Base-by-base conservation (phyloP, 805 yeast species). In the Saccharomyces kudriavzevii region DNA sequence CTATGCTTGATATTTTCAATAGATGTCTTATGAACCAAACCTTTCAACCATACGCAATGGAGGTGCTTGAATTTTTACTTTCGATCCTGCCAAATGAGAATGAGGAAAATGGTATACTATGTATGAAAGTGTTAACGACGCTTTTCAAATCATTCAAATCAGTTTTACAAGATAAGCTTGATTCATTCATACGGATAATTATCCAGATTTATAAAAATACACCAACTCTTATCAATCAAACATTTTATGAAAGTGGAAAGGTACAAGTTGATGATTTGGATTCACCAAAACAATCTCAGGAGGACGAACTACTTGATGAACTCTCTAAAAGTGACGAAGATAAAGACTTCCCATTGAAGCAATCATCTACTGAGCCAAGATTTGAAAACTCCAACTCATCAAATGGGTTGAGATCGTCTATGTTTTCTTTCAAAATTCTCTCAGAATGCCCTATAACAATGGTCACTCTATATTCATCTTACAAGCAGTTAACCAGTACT, bases 381-480 rank as follows among this genome's bases (percentile, higher is more conserved):
- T 45, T 9, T 28, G 40, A 48, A 20, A 22, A 49, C 28, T 20
- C 48, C 4, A 35, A 45, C 2, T 29, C 55, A 9, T 65, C 79
- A 6, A 83, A 82, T 54, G 73, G 78, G 2, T 74, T 90, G 52
- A 78, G 78, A 47, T 80, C 78, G 56, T 85, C 96, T 4, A 79
- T 88, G 79, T 77, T 69, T 58, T 90, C 97, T 1, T 92, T 94
- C 77, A 91, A 90, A 66, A 89, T 92, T 13, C 77, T 94, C 55
- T 88, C 96, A 0, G 99, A 94, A 68, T 91, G 98, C 66, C 99
- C 99, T 9, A 92, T 94, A 43, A 90, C 96, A 3, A 87, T 94
- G 84, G 99, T 94, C 2, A 83, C 96, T 6, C 74, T 95, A 51
- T 89, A 89, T 62, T 87, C 96, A 1, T 83, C 96, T 0, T 90